Base-by-base conservation (phyloP, 2,329 filamentous ascomycete genomes). In the Nigrospora sphaerica region DNA sequence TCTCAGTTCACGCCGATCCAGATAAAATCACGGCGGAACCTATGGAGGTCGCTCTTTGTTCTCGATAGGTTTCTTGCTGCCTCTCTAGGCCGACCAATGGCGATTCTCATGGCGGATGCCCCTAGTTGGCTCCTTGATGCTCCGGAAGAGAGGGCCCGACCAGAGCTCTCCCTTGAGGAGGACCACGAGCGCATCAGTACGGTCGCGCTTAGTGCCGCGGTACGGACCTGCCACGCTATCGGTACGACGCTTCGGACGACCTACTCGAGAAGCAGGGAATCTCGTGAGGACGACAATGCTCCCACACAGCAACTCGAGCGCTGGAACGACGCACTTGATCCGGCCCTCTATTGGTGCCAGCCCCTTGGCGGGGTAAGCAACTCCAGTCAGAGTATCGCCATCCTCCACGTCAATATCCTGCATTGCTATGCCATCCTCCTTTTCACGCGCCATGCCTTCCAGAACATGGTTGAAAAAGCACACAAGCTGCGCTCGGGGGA, bases 41-140 rank as follows among this genome's bases (percentile, higher is more conserved):
- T 85, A 3, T 86, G 81, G 82, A 74, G 76, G 46, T 81, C 78
- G 12, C 62, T 86, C 0, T 85, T 83, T 49, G 68, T 86, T 13
- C 69, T 86, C 9, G 83, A 86, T 55, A 72, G 78, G 14, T 80
- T 86, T 43, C 66, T 85, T 2, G 75, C 81, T 2, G 76, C 78
- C 19, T 80, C 78, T 2, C 65, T 86, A 2, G 83, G 83, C 6
- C 73, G 80, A 12, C 82, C 82, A 0, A 72, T 73, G 2, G 74
- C 77, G 7, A 85, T 86, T 42, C 72, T 73, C 5, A 77, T 84
- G 49, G 74, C 79, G n/a, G 80, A 84, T 49, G 83, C 80, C 57
- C 79, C 78, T 13, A 70, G 72, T 2, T 69, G 73, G 33, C 67
- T 70, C 12, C 59, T 77, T 0, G 55, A 59, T 33, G 18, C 44